A percentile compares a stretch with the other conserved stretches of the same genome.
Evolutionary conservation across 257 asterid species (phyloP).

Genomic region (Scutellaria barbata): DNA sequence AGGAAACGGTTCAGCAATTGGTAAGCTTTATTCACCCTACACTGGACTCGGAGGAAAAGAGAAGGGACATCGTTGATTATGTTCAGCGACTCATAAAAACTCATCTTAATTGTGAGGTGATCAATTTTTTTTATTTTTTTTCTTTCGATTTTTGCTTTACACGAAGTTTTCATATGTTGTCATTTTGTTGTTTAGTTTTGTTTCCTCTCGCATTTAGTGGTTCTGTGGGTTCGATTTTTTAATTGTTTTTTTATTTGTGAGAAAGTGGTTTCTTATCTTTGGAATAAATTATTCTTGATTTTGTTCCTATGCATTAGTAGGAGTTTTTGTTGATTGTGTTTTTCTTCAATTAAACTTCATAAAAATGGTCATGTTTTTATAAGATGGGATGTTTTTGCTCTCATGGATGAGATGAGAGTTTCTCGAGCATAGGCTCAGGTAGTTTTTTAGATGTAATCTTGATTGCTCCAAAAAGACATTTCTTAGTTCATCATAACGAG

Average conservation of each 20-base stretch:
- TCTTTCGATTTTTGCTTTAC: background rate
- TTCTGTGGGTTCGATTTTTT: background rate
- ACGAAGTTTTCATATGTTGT: conserved; percentile 8
- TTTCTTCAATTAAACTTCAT: background rate
- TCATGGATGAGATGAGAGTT: conserved; percentile 16
- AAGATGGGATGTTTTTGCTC: background rate
- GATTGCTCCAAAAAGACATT: conserved; percentile 5
- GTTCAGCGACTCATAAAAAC: conserved; percentile 46
- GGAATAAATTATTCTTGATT: background rate
- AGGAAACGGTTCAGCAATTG: conserved; percentile 49
- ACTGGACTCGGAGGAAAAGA: conserved; percentile 52
- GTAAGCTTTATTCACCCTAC: conserved; percentile 57
- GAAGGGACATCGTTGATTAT: conserved; percentile 53
- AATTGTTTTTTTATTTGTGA: conserved; percentile 24
- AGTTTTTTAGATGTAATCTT: background rate
- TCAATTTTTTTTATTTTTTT: background rate
- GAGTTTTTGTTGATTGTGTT: background rate
- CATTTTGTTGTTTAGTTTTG: conserved; percentile 6
- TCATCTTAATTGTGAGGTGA: conserved; percentile 52
- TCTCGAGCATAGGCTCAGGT: background rate
- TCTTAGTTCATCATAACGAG: conserved; percentile 16
- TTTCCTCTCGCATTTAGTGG: background rate
- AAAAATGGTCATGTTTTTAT: background rate
- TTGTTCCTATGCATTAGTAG: background rate
- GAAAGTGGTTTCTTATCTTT: conserved; percentile 20